These are phyloP conservation scores for Plantago rigida DNA, from an alignment of 305 asterid genomes.

Conservation along the genomic window DNA sequence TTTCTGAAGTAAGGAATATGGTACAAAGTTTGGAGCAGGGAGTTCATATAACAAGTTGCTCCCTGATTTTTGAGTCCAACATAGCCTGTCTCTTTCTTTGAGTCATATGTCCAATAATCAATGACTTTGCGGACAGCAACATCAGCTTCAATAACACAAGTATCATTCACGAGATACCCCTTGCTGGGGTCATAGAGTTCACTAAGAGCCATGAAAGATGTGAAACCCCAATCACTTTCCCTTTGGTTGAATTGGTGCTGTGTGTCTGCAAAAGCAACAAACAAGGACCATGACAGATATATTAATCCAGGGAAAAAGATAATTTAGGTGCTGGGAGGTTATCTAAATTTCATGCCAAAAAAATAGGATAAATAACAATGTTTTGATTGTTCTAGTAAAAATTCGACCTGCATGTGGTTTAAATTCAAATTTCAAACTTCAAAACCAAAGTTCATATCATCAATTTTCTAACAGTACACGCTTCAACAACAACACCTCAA, in stretches of 20 bases:
- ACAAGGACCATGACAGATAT: conserved; percentile 20
- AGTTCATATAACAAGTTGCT: conserved; percentile 91
- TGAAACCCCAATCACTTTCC: conserved; percentile 96
- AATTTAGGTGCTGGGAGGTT: background rate
- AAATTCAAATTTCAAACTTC: background rate
- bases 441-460: no score
- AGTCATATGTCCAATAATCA: conserved; percentile 86
- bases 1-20: conserved; percentile 86
- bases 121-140: conserved; percentile 86
- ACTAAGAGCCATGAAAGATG: conserved; percentile 79
- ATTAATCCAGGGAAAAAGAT: conserved; percentile 19
- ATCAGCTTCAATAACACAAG: conserved; percentile 73
- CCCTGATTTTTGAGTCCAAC: conserved; percentile 97
- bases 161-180: conserved; percentile 77
- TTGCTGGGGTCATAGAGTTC: conserved; percentile 78
- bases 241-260: conserved; percentile 87
- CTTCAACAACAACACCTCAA: conserved; percentile 2
- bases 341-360: conserved; percentile 10
- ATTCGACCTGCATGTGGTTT: background rate
- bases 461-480: conserved; percentile 7
- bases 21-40: conserved; percentile 78
- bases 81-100: conserved; percentile 85
- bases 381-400: conserved; percentile 2
- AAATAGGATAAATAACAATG: conserved; percentile 15
- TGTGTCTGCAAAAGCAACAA: conserved; percentile 52